phyloP scores from a whole-genome alignment of 2,329 filamentous ascomycete species.

The Alternaria sp. region DNA sequence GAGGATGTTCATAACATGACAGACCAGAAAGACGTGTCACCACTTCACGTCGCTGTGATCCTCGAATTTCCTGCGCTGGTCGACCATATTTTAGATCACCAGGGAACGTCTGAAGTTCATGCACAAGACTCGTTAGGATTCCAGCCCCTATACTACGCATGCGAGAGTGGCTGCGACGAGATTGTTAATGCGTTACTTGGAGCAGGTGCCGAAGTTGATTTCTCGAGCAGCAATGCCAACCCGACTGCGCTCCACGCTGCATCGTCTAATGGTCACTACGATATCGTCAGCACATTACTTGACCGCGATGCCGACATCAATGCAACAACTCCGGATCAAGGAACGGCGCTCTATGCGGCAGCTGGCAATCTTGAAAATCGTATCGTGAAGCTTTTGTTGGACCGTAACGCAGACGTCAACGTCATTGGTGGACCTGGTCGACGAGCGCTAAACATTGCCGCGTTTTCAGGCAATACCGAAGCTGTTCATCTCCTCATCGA shows the following conservation, averaged over 20 bases:
- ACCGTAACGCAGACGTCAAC: constrained; percentile 26
- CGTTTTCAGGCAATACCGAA: constrained; percentile 27
- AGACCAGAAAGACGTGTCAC: constrained; percentile 21
- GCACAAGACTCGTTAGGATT: constrained; percentile 28
- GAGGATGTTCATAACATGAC: constrained; percentile 19
- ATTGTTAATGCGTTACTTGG: constrained; percentile 26
- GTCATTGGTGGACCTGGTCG: constrained; percentile 15
- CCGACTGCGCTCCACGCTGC: constrained; percentile 27
- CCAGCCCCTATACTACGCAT: constrained; percentile 34
- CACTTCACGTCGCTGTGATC: constrained; percentile 31
- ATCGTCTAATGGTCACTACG: constrained; percentile 20
- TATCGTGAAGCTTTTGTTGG: constrained; percentile 21
- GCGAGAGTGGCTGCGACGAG: constrained; percentile 23
- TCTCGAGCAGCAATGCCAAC: constrained; percentile 4
- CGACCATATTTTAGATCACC: constrained; percentile 24
- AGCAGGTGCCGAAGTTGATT: constrained; percentile 26
- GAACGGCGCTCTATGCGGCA: constrained; percentile 29
- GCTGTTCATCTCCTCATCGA: constrained; percentile 26
- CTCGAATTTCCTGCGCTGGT: constrained; percentile 27
- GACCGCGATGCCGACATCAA: constrained; percentile 25
- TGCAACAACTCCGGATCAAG: constrained; percentile 13
- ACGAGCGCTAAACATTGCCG: constrained; percentile 30
- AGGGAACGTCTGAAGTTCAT: constrained; percentile 20
- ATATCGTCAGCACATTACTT: constrained; percentile 27
- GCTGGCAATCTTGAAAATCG: constrained; percentile 17